A percentile compares a stretch with the other conserved stretches of the same genome.
phyloP scores from a whole-genome alignment of 2,329 filamentous ascomycete genomes.

The Metarhizium sp. region DNA sequence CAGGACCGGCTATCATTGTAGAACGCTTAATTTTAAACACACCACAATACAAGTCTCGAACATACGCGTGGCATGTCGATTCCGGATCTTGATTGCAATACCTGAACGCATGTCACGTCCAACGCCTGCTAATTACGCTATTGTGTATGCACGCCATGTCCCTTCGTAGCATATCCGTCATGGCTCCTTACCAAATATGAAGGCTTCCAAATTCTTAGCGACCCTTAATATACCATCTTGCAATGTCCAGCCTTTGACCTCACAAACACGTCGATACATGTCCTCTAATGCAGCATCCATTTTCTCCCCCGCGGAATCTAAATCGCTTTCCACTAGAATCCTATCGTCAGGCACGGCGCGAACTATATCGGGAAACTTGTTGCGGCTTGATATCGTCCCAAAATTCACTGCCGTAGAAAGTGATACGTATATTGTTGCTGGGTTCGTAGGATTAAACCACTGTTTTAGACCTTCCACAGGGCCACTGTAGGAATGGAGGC shows the following conservation, averaged over 20 bases:
- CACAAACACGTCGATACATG: slow-evolving; percentile 66
- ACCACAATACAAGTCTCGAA: too few species aligned
- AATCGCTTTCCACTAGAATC: slow-evolving; percentile 81
- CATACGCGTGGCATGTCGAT: too few species aligned
- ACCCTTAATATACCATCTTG: slow-evolving; percentile 60
- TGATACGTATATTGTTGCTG: slow-evolving; percentile 74
- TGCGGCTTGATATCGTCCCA: slow-evolving; percentile 34
- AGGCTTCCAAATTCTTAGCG: slow-evolving; percentile 66
- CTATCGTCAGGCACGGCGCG: slow-evolving; percentile 65
- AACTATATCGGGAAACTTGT: slow-evolving; percentile 54
- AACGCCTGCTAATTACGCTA: too few species aligned
- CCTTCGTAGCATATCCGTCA: neutral
- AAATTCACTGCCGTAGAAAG: slow-evolving; percentile 83
- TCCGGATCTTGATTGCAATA: too few species aligned
- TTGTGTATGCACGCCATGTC: neutral
- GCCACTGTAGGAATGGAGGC: slow-evolving; percentile 88
- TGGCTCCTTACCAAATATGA: slow-evolving; percentile 52
- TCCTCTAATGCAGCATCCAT: slow-evolving; percentile 76
- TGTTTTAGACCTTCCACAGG: slow-evolving; percentile 64
- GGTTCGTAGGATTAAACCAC: slow-evolving; percentile 65
- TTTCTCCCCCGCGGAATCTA: slow-evolving; percentile 68
- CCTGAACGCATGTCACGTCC: too few species aligned
- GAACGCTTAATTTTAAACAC: neutral
- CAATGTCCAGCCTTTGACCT: slow-evolving; percentile 67
- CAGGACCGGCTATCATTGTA: neutral